A percentile compares a stretch with the other conserved stretches of the same genome.
phyloP scores from a whole-genome alignment of 169 alveolate genomes.

The Cryptosporidium ryanae region DNA sequence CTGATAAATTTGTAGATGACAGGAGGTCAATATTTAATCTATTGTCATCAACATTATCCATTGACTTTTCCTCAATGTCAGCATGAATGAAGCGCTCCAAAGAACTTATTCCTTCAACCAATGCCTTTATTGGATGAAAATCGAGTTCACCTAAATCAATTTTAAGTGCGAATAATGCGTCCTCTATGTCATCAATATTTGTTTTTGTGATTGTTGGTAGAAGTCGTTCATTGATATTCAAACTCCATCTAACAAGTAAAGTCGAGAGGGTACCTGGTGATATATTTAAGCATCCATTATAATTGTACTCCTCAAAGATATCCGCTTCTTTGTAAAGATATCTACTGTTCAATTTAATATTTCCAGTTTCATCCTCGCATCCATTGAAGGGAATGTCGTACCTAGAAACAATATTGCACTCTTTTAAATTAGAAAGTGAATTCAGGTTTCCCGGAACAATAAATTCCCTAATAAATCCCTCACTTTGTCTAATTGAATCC shows the following conservation, averaged over 20 bases:
- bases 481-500: no score
- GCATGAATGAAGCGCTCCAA: slow-evolving; percentile 12
- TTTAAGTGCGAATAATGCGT: slow-evolving; percentile 18
- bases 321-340: neutral
- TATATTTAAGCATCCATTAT: neutral
- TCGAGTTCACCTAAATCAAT: neutral
- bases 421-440: no score
- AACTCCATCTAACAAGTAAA: slow-evolving; percentile 41
- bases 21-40: no score
- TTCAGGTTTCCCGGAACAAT: no score
- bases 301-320: neutral
- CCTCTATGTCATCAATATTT: slow-evolving; percentile 6
- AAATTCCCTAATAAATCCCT: no score
- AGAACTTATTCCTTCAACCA: slow-evolving; percentile 6
- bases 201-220: slow-evolving; percentile 40
- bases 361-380: neutral
- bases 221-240: neutral
- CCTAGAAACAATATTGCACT: slow-evolving; percentile 7
- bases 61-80: neutral
- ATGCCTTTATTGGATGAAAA: neutral
- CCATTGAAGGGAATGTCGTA: slow-evolving; percentile 4
- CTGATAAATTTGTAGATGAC: neutral
- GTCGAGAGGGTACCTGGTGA: slow-evolving; percentile 32
- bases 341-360: neutral
- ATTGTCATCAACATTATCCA: neutral